Conservation (phyloP, 2,329 filamentous ascomycete genomes). For the Fusarium nisikadoi region DNA sequence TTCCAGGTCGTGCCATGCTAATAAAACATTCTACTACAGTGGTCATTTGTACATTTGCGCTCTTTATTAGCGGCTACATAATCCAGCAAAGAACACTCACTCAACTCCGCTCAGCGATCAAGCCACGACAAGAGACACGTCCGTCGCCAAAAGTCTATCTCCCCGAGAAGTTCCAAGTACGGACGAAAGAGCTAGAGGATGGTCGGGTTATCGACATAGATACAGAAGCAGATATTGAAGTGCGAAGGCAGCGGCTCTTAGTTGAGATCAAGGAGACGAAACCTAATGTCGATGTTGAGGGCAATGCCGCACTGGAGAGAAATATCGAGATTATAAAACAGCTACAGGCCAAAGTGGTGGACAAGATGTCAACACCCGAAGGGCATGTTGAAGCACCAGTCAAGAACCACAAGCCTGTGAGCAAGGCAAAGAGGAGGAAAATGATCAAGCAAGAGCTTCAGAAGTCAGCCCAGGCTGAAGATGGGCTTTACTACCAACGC, state of each 20-base stretch:
- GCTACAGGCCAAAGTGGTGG: slow-evolving; percentile 47
- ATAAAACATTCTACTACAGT: slow-evolving; percentile 58
- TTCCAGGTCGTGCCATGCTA: slow-evolving; percentile 26
- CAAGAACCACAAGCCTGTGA: slow-evolving; percentile 59
- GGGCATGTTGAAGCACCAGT: slow-evolving; percentile 51
- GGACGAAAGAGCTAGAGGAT: slow-evolving; percentile 59
- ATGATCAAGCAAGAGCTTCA: slow-evolving; percentile 69
- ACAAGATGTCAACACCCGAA: slow-evolving; percentile 48
- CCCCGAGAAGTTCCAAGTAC: slow-evolving; percentile 60
- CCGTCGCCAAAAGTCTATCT: slow-evolving; percentile 61
- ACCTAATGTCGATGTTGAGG: slow-evolving; percentile 38
- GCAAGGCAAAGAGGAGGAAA: slow-evolving; percentile 63
- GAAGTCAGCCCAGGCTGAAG: slow-evolving; percentile 57
- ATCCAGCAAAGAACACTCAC: slow-evolving; percentile 87
- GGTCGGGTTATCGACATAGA: slow-evolving; percentile 56
- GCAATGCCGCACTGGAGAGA: slow-evolving; percentile 30
- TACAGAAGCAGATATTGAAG: slow-evolving; percentile 48
- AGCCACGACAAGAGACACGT: slow-evolving; percentile 52
- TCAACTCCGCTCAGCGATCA: slow-evolving; percentile 79
- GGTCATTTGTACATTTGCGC: slow-evolving; percentile 78
- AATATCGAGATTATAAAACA: slow-evolving; percentile 49
- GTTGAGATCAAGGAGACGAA: slow-evolving; percentile 51
- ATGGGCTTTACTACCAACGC: slow-evolving; percentile 64
- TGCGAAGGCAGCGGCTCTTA: slow-evolving; percentile 41
- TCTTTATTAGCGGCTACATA: slow-evolving; percentile 89